A percentile compares a stretch with the other conserved stretches of the same genome.
These are phyloP conservation scores for Kodamaea suecica DNA, from an alignment of 1,139 yeast species.

Conservation along the genomic window DNA sequence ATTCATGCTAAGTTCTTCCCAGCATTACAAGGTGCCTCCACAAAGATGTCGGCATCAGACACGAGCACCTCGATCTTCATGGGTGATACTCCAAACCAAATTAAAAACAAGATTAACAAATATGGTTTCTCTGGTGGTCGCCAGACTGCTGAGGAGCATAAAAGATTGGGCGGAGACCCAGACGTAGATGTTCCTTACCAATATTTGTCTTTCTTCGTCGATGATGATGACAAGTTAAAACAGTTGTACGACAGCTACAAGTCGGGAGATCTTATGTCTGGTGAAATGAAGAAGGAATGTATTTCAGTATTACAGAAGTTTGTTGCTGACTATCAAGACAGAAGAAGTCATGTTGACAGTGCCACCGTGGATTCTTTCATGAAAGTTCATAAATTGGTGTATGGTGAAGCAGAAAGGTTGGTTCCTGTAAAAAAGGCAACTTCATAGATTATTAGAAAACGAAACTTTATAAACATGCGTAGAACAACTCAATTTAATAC, in stretches of 20 bases:
- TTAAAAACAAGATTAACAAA: conserved; percentile 92
- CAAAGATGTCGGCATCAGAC: conserved; percentile 96
- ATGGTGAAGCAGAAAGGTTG: conserved; percentile 61
- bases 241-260: conserved; percentile 63
- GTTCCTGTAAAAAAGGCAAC: conserved; percentile 55
- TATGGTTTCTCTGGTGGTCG: conserved; percentile 97
- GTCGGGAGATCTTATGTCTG: conserved; percentile 81
- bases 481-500: too few species aligned
- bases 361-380: conserved; percentile 68
- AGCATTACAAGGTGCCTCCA: conserved; percentile 93
- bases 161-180: conserved; percentile 86
- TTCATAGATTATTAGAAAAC: background rate
- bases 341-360: conserved; percentile 66
- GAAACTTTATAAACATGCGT: too few species aligned
- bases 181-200: conserved; percentile 96
- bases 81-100: conserved; percentile 91
- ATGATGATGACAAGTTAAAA: conserved; percentile 79
- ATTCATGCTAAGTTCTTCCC: conserved; percentile 97
- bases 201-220: conserved; percentile 82
- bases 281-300: conserved; percentile 90
- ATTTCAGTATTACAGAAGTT: conserved; percentile 76
- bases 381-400: conserved; percentile 79
- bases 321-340: conserved; percentile 77
- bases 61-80: conserved; percentile 79
- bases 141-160: conserved; percentile 84